Evolutionary conservation across 1,139 yeast genomes (phyloP).

Genomic region (Hyphopichia wangnamkhiaoensis): DNA sequence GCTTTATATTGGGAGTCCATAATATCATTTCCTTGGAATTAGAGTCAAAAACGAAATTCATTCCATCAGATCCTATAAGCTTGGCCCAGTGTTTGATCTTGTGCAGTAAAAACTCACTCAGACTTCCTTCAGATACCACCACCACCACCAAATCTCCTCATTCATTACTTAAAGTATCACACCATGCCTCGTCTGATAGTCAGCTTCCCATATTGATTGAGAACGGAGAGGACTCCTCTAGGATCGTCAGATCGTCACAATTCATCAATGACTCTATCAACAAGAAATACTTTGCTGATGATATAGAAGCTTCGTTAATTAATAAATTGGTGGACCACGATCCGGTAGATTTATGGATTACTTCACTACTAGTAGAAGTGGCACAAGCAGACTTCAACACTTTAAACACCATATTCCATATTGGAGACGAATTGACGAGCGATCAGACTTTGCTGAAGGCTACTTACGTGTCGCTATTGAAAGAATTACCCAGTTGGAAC

Average conservation of each 20-base stretch:
- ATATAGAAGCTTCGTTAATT: constrained; percentile 20
- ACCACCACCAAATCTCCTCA: constrained; percentile 1
- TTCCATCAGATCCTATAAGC: constrained; percentile 51
- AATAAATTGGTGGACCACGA: constrained; percentile 36
- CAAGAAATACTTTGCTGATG: constrained; percentile 14
- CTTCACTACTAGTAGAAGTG: constrained; percentile 27
- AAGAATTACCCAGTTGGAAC: constrained; percentile 28
- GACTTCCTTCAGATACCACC: constrained; percentile 24
- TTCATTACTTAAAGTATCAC: constrained; percentile 27
- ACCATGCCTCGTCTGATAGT: constrained; percentile 41
- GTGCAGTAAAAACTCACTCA: constrained; percentile 33
- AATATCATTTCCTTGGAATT: constrained; percentile 26
- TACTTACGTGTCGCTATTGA: constrained; percentile 12
- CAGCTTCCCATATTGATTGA: constrained; percentile 48
- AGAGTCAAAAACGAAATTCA: constrained; percentile 9
- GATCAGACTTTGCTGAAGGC: constrained; percentile 5
- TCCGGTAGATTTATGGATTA: constrained; percentile 44
- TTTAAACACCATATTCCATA: constrained; percentile 19
- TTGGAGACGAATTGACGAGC: constrained; percentile 18
- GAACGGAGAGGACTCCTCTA: constrained; percentile 23
- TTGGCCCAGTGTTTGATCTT: constrained; percentile 34
- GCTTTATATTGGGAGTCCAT: constrained; percentile 44
- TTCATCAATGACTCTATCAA: constrained; percentile 23
- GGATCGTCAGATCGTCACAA: constrained; percentile 24
- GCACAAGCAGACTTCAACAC: constrained; percentile 8